phyloP scores from a whole-genome alignment of 1,284 basidiomycete species.

The Ustilago loliicola region DNA sequence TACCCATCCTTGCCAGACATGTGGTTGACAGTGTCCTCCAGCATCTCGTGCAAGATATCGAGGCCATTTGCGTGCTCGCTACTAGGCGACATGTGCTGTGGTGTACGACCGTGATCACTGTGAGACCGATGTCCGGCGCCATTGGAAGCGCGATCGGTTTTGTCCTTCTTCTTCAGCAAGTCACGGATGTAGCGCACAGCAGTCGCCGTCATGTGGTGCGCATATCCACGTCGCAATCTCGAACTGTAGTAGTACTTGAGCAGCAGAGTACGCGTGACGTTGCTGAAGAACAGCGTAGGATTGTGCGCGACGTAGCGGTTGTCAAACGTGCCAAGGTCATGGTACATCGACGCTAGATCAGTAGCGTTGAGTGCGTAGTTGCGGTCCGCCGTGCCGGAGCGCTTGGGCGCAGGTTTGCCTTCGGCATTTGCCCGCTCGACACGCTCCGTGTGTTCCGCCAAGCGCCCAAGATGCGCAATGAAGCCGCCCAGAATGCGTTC shows the following conservation, averaged over 20 bases:
- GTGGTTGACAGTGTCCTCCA: conserved; percentile 61
- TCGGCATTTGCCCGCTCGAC: conserved; percentile 44
- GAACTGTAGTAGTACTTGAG: conserved; percentile 92
- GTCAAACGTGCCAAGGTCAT: conserved; percentile 86
- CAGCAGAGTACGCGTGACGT: conserved; percentile 83
- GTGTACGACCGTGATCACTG: background rate
- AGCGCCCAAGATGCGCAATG: conserved; percentile 73
- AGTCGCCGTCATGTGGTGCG: conserved; percentile 88
- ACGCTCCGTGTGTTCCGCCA: conserved; percentile 33
- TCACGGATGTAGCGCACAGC: conserved; percentile 65
- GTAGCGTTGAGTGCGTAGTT: conserved; percentile 23
- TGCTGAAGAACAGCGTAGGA: conserved; percentile 85
- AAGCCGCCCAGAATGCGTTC: conserved; percentile 76
- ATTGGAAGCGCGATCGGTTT: conserved; percentile 11
- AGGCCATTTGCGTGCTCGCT: conserved; percentile 10
- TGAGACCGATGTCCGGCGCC: background rate
- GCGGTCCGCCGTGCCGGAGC: conserved; percentile 24
- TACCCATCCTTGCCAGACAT: conserved; percentile 45
- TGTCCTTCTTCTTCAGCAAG: conserved; percentile 50
- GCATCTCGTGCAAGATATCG: conserved; percentile 67
- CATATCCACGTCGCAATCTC: conserved; percentile 79
- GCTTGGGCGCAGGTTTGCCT: conserved; percentile 23
- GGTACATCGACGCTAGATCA: conserved; percentile 72
- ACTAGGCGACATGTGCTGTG: conserved; percentile 21
- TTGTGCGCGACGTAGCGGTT: conserved; percentile 92